These are phyloP conservation scores for Linum usitatissimum DNA, from an alignment of 345 rosid species.

Conservation along the genomic window DNA sequence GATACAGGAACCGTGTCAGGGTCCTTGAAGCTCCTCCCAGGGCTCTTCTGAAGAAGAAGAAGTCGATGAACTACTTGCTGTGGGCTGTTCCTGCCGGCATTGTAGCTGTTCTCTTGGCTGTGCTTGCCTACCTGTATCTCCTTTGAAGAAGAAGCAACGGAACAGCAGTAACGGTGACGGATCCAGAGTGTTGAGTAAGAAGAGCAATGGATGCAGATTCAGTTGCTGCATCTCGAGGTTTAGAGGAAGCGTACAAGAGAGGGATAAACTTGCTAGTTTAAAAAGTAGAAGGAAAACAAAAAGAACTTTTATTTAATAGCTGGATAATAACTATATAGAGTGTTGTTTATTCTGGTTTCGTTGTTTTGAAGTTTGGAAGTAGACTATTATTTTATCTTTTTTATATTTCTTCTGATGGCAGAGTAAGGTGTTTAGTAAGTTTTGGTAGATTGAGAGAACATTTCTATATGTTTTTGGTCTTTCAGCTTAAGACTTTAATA, in stretches of 20 bases:
- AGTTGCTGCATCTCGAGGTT: not conserved
- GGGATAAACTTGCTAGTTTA: not conserved
- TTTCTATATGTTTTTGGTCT: too few relatives aligned
- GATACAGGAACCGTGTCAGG: constrained; percentile 42
- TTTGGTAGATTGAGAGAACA: too few relatives aligned
- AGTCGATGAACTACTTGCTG: constrained; percentile 57
- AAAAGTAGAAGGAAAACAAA: not conserved
- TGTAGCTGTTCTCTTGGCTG: constrained; percentile 31
- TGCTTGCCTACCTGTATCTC: constrained; percentile 38
- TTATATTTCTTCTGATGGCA: not conserved
- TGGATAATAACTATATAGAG: not conserved
- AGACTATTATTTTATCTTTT: not conserved
- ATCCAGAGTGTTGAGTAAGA: not conserved
- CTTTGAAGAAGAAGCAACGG: constrained; percentile 16
- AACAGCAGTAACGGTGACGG: not conserved
- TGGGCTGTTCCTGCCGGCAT: constrained; percentile 54
- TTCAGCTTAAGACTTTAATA: too few relatives aligned
- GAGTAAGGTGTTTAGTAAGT: not conserved
- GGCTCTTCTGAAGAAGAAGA: constrained; percentile 61
- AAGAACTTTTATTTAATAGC: not conserved
- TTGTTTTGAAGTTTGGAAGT: not conserved
- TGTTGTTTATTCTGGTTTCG: not conserved
- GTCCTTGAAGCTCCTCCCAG: constrained; percentile 55
- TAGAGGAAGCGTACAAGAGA: not conserved
- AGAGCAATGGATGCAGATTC: not conserved